phyloP scores from a whole-genome alignment of 257 asterid species.

The Lithospermum erythrorhizon region DNA sequence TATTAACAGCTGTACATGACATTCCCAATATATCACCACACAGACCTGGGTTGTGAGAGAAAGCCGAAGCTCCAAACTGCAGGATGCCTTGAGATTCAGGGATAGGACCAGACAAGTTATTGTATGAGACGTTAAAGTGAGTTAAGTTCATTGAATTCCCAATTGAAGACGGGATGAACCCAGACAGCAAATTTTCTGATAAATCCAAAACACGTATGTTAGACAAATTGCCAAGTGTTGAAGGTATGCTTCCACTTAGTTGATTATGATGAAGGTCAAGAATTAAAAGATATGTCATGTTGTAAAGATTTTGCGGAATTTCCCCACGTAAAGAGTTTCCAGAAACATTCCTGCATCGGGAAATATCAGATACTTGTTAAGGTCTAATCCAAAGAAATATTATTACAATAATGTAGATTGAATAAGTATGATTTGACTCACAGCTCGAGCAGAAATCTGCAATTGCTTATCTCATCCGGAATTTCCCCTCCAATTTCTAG shows the following conservation, averaged over 20 bases:
- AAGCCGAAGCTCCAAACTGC: slow-evolving; percentile 56
- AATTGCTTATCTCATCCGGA: slow-evolving; percentile 55
- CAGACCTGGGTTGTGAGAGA: slow-evolving; percentile 53
- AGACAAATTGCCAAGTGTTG: slow-evolving; percentile 47
- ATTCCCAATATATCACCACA: slow-evolving; percentile 67
- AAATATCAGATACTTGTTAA: slow-evolving; percentile 6
- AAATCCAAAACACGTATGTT: slow-evolving; percentile 55
- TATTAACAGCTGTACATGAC: slow-evolving; percentile 28
- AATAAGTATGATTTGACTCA: slow-evolving; percentile 30
- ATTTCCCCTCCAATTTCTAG: slow-evolving; percentile 56
- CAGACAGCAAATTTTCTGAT: slow-evolving; percentile 50
- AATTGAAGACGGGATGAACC: slow-evolving; percentile 49
- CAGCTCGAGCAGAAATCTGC: slow-evolving; percentile 82
- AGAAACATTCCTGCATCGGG: slow-evolving; percentile 60
- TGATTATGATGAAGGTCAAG: slow-evolving; percentile 70
- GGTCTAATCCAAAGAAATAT: slow-evolving; percentile 5
- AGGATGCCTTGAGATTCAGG: slow-evolving; percentile 50
- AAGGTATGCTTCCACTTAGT: slow-evolving; percentile 57
- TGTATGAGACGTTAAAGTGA: slow-evolving; percentile 69
- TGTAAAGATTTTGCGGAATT: slow-evolving; percentile 47
- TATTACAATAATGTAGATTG: neutral
- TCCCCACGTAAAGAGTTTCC: slow-evolving; percentile 54
- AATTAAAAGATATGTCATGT: slow-evolving; percentile 52
- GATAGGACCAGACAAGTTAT: slow-evolving; percentile 65
- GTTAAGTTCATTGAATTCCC: slow-evolving; percentile 45